Evolutionary conservation across 2,329 filamentous ascomycete genomes (phyloP).

Genomic region (Ceratocystis lukuohia): DNA sequence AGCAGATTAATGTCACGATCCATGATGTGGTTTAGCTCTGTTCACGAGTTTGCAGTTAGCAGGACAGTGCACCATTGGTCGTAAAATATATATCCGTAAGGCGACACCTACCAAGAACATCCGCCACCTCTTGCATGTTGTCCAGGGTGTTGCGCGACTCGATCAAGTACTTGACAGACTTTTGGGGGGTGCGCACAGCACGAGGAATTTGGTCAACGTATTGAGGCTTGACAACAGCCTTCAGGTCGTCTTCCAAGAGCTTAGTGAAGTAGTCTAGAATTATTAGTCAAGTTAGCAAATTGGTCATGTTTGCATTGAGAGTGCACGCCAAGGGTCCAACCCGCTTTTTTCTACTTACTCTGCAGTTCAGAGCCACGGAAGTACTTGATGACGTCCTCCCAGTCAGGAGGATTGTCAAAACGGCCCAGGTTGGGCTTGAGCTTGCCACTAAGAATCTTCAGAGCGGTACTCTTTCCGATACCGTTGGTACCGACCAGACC

Average conservation of each 20-base stretch:
- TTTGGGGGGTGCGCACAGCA: conserved; percentile 70
- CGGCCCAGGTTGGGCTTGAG: conserved; percentile 94
- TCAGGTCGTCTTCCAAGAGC: conserved; percentile 88
- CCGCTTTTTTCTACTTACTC: conserved; percentile 43
- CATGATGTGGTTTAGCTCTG: conserved; percentile 72
- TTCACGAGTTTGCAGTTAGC: conserved; percentile 22
- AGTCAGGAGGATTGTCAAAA: conserved; percentile 93
- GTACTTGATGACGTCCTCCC: conserved; percentile 97
- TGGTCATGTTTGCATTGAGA: not conserved
- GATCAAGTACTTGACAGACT: conserved; percentile 67
- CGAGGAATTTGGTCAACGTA: conserved; percentile 97
- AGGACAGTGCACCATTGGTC: not conserved
- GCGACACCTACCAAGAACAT: conserved; percentile 42
- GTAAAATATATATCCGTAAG: not conserved
- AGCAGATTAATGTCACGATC: conserved; percentile 82
- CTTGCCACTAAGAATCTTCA: conserved; percentile 97
- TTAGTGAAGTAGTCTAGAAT: conserved; percentile 86
- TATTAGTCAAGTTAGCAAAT: not conserved
- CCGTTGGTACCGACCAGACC: conserved; percentile 98
- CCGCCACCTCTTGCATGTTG: conserved; percentile 69
- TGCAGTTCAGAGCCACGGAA: conserved; percentile 96
- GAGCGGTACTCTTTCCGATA: conserved; percentile 99
- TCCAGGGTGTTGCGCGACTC: conserved; percentile 61
- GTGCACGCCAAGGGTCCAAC: no score
- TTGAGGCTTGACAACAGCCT: conserved; percentile 97